phyloP scores from a whole-genome alignment of 2,329 filamentous ascomycete species.

The Claviceps paspali region DNA sequence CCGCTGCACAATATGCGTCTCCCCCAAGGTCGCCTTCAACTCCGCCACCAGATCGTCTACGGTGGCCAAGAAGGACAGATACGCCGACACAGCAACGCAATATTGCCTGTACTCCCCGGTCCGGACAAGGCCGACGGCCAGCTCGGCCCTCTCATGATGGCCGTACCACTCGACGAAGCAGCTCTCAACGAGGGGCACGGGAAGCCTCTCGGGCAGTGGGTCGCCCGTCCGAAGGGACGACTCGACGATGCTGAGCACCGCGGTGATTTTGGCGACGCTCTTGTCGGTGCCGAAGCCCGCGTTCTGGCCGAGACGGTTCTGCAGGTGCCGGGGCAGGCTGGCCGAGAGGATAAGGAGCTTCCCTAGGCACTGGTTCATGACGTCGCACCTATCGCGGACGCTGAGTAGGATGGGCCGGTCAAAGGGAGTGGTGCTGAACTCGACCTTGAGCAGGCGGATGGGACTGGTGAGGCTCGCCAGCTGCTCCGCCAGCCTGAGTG shows the following conservation, averaged over 20 bases:
- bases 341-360: slow-evolving; percentile 18
- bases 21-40: slow-evolving; percentile 28
- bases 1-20: slow-evolving; percentile 20
- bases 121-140: slow-evolving; percentile 19
- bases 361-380: slow-evolving; percentile 19
- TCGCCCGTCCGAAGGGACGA: slow-evolving; percentile 30
- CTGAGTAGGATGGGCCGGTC: slow-evolving; percentile 15
- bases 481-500: slow-evolving; percentile 15
- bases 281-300: slow-evolving; percentile 26
- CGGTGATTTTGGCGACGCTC: slow-evolving; percentile 34
- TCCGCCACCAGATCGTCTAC: slow-evolving; percentile 29
- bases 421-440: slow-evolving; percentile 17
- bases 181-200: slow-evolving; percentile 27
- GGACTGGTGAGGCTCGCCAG: slow-evolving; percentile 13
- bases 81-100: slow-evolving; percentile 29
- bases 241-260: slow-evolving; percentile 29
- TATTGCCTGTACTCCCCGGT: slow-evolving; percentile 29
- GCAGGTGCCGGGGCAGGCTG: slow-evolving; percentile 24
- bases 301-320: slow-evolving; percentile 20
- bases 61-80: slow-evolving; percentile 25
- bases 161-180: slow-evolving; percentile 14
- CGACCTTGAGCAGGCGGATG: slow-evolving; percentile 15
- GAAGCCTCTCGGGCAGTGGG: slow-evolving; percentile 31
- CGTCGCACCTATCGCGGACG: slow-evolving; percentile 15
- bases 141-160: slow-evolving; percentile 10